Conservation (phyloP, 2,329 filamentous ascomycete species). For the Cordyceps militaris region DNA sequence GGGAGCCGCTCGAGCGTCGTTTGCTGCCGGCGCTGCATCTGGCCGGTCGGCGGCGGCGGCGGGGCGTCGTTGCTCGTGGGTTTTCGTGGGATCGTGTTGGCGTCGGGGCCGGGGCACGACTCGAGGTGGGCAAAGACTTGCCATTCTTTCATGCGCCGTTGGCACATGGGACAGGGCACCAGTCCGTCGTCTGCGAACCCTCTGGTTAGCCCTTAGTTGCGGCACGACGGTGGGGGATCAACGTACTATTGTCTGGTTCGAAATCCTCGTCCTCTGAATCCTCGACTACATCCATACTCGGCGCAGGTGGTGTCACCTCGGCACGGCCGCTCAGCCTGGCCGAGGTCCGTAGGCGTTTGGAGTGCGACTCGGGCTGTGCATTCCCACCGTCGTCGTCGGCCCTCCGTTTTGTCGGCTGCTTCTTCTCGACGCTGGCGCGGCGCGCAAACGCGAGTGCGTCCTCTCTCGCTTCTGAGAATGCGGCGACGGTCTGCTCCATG, state of each 20-base stretch:
- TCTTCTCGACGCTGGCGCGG: constrained; percentile 15
- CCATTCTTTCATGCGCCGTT: constrained; percentile 68
- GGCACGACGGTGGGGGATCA: neutral
- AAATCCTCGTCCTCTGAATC: constrained; percentile 26
- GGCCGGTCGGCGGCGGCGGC: constrained; percentile 9
- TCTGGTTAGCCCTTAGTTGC: constrained; percentile 12
- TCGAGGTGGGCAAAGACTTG: constrained; percentile 78
- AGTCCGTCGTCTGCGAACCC: constrained; percentile 57
- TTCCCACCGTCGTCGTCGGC: constrained; percentile 27
- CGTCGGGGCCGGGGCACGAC: constrained; percentile 41
- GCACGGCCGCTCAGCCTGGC: constrained; percentile 38
- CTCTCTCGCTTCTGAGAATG: constrained; percentile 61
- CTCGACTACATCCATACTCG: constrained; percentile 18
- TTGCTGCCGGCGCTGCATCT: constrained; percentile 24
- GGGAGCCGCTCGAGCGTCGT: constrained; percentile 59
- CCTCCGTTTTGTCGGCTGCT: constrained; percentile 44
- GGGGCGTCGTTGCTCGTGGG: neutral
- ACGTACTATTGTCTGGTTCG: constrained; percentile 22
- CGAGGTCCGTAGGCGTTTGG: constrained; percentile 48
- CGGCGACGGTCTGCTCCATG: constrained; percentile 75
- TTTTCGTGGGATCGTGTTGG: constrained; percentile 9
- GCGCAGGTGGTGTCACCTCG: constrained; percentile 26
- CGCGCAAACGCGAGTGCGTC: constrained; percentile 59
- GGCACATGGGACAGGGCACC: constrained; percentile 78
- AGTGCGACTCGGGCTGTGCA: constrained; percentile 24